These are phyloP conservation scores for Apium graveolens DNA, from an alignment of 129 eudicot genomes.

Conservation along the genomic window DNA sequence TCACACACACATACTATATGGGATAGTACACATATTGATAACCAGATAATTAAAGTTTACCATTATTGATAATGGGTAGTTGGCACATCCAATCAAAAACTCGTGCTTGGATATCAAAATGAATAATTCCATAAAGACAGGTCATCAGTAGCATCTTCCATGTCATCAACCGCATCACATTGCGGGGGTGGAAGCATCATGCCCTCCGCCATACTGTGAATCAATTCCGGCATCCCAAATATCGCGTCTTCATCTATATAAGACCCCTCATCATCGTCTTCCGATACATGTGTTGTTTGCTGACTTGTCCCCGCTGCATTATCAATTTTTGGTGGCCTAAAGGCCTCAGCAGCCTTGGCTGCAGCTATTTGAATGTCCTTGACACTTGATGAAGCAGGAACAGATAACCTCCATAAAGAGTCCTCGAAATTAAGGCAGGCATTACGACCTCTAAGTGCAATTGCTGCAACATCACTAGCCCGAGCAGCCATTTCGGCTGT, in stretches of 20 bases:
- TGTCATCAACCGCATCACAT: neutral
- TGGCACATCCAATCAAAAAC: neutral
- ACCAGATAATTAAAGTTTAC: neutral
- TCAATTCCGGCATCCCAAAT: slow-evolving; percentile 35
- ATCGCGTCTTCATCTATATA: slow-evolving; percentile 24
- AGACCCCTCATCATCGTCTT: too few relatives aligned
- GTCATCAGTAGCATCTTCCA: slow-evolving; percentile 1
- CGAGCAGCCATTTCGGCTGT: slow-evolving; percentile 1
- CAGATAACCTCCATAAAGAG: neutral
- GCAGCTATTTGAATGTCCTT: slow-evolving; percentile 6
- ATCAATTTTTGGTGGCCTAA: neutral
- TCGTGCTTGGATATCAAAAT: neutral
- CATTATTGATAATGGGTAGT: neutral
- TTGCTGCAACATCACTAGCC: neutral
- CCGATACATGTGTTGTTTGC: neutral
- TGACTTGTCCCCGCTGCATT: neutral
- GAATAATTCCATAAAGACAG: slow-evolving; percentile 7
- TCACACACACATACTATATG: neutral
- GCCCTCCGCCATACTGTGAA: slow-evolving; percentile 37
- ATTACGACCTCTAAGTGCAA: neutral
- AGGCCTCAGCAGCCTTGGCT: neutral
- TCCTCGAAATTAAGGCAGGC: neutral
- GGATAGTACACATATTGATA: too few relatives aligned
- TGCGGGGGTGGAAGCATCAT: slow-evolving; percentile 14
- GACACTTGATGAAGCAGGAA: neutral